These are phyloP conservation scores for Leccinum boreale DNA, from an alignment of 768 basidiomycete species.

Conservation along the genomic window DNA sequence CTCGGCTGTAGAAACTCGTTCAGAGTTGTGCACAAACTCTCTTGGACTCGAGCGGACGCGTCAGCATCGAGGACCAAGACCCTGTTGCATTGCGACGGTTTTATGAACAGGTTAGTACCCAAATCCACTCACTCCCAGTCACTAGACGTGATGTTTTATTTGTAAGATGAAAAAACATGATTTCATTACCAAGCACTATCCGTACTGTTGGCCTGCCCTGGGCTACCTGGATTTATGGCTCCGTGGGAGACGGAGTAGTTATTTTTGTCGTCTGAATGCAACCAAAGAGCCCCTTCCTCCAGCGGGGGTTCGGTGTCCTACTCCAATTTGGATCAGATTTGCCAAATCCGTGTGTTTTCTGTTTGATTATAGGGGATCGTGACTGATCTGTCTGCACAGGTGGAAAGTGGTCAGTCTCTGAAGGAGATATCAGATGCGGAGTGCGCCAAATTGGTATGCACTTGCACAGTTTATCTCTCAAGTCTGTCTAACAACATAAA, in stretches of 20 bases:
- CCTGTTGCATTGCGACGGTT: slow-evolving; percentile 6
- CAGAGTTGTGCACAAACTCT: not conserved
- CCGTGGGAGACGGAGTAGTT: not conserved
- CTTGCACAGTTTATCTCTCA: not conserved
- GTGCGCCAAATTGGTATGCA: not conserved
- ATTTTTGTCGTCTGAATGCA: not conserved
- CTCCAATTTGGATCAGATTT: slow-evolving; percentile 14
- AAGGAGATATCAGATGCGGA: not conserved
- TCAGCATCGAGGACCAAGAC: slow-evolving; percentile 12
- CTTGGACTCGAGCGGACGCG: not conserved
- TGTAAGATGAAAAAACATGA: slow-evolving; percentile 12
- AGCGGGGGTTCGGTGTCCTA: not conserved
- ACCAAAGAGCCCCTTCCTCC: not conserved
- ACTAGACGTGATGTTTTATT: not conserved
- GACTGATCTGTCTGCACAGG: slow-evolving; percentile 6
- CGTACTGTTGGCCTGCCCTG: slow-evolving; percentile 12
- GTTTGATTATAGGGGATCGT: not conserved
- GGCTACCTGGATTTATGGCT: slow-evolving; percentile 17
- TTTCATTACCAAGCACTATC: slow-evolving; percentile 12
- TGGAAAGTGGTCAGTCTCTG: slow-evolving; percentile 7
- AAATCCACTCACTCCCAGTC: not conserved
- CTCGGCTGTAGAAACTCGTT: slow-evolving; percentile 1
- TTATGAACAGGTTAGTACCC: slow-evolving; percentile 12
- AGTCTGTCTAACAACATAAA: not conserved
- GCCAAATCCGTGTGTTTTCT: slow-evolving; percentile 3